Evolutionary conservation across 108 stramenopile species (phyloP), one percentile per base, ranked within the genome.

Genomic region (Skeletonema potamos): DNA sequence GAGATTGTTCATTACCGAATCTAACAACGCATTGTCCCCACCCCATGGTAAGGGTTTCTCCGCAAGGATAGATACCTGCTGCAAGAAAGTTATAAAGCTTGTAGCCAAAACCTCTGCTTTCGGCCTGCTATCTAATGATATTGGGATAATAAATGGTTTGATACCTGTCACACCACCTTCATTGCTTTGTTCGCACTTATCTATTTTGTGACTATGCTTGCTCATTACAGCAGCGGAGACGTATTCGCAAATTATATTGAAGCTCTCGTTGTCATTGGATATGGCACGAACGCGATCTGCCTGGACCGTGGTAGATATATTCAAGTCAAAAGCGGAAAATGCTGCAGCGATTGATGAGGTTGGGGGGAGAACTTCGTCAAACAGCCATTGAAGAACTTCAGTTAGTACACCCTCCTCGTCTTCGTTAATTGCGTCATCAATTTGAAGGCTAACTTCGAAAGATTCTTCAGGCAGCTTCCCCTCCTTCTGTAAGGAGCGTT

Each of bases 1-100:
- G 37, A 63, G 43, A 20, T 70, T 58, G 29, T 34, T 43, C 13
- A 86, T 82, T 43, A 88, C 79, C 33, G 82, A 72, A 44, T 57
- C 68, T 26, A 85, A 22, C 44, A 87, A 88, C 8, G 89, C 84
- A 68, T 88, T 87, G 4, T 64, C 70, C 26, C 68, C 62, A 20
- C 78, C 74, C 64, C 84, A 88, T 2, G 89, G 89, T 46, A 80
- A 84, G 17, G 74, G 37, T 22, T 76, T 55, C 27, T 81, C 84
- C 0, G 83, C 41, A 39, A 85, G 24, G 30, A 70, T 58, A 0
- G 86, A 65, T 26, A 85, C 76, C 48, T 81, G 71, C 37, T 83
- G 69, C 15, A 90, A 29, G 58, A 88, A 90, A 62, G 81, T 79
- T 1, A 88, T 84, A 59, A 88, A 90, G 56, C 86, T 87, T 2